Conservation (phyloP, 1,284 basidiomycete genomes). For the Pulveroboletus sp. region DNA sequence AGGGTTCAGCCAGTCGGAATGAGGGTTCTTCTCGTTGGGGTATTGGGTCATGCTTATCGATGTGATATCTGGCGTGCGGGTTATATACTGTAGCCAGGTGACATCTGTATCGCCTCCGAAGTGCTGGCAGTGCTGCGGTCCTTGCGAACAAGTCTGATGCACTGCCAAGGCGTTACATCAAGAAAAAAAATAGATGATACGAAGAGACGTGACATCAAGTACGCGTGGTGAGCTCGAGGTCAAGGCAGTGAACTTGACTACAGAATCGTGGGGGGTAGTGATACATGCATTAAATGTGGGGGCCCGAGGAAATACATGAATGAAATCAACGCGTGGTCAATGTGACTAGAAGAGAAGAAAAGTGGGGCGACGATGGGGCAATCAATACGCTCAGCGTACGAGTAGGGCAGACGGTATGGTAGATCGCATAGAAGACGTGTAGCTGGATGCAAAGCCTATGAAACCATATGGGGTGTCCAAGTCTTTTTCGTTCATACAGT, state of each 20-base stretch:
- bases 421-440: slow-evolving; percentile 20
- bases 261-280: slow-evolving; percentile 5
- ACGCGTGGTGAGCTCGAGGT: slow-evolving; percentile 7
- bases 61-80: not conserved
- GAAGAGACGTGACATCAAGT: not conserved
- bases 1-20: slow-evolving; percentile 12
- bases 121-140: not conserved
- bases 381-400: slow-evolving; percentile 4
- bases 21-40: slow-evolving; percentile 29
- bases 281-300: slow-evolving; percentile 22
- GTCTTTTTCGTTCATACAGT: slow-evolving; percentile 20
- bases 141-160: too few relatives aligned
- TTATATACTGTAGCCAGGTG: slow-evolving; percentile 8
- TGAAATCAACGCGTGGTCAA: slow-evolving; percentile 18
- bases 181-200: too few relatives aligned
- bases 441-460: not conserved
- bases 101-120: not conserved
- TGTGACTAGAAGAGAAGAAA: not conserved
- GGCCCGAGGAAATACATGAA: slow-evolving; percentile 19
- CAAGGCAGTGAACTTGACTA: slow-evolving; percentile 7
- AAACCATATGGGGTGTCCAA: slow-evolving; percentile 15
- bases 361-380: not conserved
- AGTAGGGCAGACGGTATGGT: slow-evolving; percentile 15
- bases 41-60: slow-evolving; percentile 19
- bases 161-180: too few relatives aligned